These are phyloP conservation scores for Leishmania arabica DNA, from an alignment of 208 protist species.

Conservation along the genomic window DNA sequence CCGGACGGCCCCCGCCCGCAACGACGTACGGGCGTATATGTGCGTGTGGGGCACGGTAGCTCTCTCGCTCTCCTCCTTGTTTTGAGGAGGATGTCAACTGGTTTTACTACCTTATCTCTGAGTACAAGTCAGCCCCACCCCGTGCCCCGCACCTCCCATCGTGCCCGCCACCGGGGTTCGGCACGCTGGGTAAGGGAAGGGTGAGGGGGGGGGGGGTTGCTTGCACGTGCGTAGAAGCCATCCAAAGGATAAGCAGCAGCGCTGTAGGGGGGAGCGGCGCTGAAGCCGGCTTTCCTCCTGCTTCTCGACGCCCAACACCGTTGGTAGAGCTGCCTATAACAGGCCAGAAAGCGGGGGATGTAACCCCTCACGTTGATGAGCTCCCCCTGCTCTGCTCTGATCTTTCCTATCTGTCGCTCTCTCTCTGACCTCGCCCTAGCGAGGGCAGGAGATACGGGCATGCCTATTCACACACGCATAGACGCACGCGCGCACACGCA, in stretches of 20 bases:
- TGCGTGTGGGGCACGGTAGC: background rate
- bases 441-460: background rate
- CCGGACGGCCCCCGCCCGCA: too few relatives aligned
- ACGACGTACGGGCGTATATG: background rate
- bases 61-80: background rate
- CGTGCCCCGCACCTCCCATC: background rate
- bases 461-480: conserved; percentile 1
- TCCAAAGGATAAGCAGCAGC: background rate
- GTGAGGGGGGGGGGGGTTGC: background rate
- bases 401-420: background rate
- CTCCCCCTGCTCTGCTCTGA: too few relatives aligned
- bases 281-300: background rate
- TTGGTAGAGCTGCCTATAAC: background rate
- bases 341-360: background rate
- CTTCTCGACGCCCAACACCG: background rate
- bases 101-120: background rate
- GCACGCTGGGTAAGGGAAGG: background rate
- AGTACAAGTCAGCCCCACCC: background rate
- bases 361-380: background rate
- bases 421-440: background rate
- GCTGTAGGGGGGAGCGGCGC: background rate
- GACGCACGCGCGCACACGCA: background rate
- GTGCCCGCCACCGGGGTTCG: background rate
- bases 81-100: background rate
- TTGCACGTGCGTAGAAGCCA: background rate